Base-by-base conservation (phyloP, 768 basidiomycete species). In the Daedaleopsis sinensis region DNA sequence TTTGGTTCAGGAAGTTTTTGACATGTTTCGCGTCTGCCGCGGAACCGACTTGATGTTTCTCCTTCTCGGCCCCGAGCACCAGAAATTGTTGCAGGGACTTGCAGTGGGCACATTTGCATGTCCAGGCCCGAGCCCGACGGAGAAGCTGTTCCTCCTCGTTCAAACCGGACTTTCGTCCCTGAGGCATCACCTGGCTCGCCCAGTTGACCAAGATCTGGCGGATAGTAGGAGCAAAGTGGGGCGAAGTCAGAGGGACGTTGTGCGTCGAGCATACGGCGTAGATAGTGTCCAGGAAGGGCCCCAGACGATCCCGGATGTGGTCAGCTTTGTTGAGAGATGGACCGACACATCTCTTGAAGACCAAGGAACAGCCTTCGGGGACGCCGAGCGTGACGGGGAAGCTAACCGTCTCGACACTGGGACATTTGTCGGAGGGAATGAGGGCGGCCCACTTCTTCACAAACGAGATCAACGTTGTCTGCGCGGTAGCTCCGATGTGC, bases 61-160 rank as follows among this genome's bases (percentile, higher is more conserved):
- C 44, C 3, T 5, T 23, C 32, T 13, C 54, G 1, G 57, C 3
- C 43, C 47, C 36, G 15, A 27, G 6, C 0, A 42, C 24, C 24
- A 69, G 43, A 50, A 66, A 67, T 12, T 38, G 1, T 11, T 38
- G 52, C 0, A 59, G 57, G 8, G 4, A 1, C 5, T 11, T 36
- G 61, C 68, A 70, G 3, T 13, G 7, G 2, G 8, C 1, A 43
- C 68, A 69, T 0, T 38, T 39, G 47, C 68, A 69, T 6, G 13
- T 48, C 61, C 60, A 63, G 5, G 21, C 38, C 32, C 35, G 23
- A 12, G 62, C 13, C 23, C 32, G 13, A 7, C 32, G 18, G 11
- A 49, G 24, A 18, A 63, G 39, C 15, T 7, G 27, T 21, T 18
- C 6, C 51, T n/a, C 11, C 38, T 18, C 15, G 44, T 18, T 7